Base-by-base conservation (phyloP, 306 rosid species). In the Cyclanthera cordifolia region DNA sequence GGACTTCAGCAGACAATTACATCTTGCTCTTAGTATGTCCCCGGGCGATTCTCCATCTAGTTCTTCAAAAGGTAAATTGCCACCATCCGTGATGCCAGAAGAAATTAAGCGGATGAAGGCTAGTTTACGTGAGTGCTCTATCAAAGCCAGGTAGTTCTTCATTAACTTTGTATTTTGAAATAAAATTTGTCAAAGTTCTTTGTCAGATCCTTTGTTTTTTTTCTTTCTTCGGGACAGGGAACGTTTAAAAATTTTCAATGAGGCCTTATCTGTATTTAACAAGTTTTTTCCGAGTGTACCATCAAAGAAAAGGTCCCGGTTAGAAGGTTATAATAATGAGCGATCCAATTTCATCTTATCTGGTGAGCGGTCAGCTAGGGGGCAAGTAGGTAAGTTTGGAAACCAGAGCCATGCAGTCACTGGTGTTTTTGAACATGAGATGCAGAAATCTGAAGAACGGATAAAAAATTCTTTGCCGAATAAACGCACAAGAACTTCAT, bases 401-500 rank as follows among this genome's bases (percentile, higher is more conserved):
- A 77, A 72, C 76, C 96, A 89, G 82, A 79, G 84, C 79, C 96
- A 93, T 74, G 74, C 84, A 7, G 70, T 77, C 57, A 52, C 81
- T n/a, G 78, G 88, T 83, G 84, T 74, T 82, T 87, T 86, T 83
- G 99, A 89, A 73, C 82, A 78, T 70, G 99, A 93, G 78, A 93
- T 85, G 81, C 96, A 90, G 80, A 93, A 89, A 80, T 76, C 86
- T 11, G 99, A 93, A 77, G 96, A 90, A 71, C 76, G 94, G 47
- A 75, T 83, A 25, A 90, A 90, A 82, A 83, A 67, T 78, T 69
- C 77, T 83, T 80, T 86, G 64, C 86, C 96, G 54, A 93, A 83
- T 81, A 93, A 90, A 81, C 99, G 99, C 74, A 83, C 96, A 25
- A 86, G 99, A 65, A 93, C 96, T 84, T 90, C 99, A 63, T 78